Evolutionary conservation across 805 yeast species (phyloP).

Genomic region (Candida ficus): DNA sequence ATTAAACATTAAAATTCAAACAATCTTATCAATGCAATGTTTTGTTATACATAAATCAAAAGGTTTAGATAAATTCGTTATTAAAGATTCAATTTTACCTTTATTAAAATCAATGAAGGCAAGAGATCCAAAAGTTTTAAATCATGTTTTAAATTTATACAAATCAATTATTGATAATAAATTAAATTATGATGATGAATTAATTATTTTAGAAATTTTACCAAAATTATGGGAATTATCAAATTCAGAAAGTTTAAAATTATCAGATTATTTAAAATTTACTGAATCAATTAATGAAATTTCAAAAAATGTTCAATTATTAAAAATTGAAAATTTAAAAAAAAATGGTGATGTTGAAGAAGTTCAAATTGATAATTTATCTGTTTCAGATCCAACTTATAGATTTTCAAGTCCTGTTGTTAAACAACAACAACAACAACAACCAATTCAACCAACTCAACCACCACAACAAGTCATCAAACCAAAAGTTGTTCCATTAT

Average conservation of each 20-base stretch:
- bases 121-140: conserved; percentile 60
- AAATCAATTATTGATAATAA: conserved; percentile 27
- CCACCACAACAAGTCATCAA: conserved; percentile 2
- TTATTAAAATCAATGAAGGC: conserved; percentile 71
- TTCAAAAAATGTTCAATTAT: conserved; percentile 38
- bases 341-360: conserved; percentile 10
- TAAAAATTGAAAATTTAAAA: conserved; percentile 22
- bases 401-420: no score
- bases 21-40: conserved; percentile 54
- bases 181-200: conserved; percentile 31
- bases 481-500: conserved; percentile 18
- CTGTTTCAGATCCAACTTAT: no score
- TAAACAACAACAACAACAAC: conserved; percentile 1
- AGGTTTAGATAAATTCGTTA: conserved; percentile 63
- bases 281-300: conserved; percentile 36
- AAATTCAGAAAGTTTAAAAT: conserved; percentile 38
- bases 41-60: conserved; percentile 46
- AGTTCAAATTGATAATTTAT: not conserved
- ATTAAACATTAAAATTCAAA: conserved; percentile 66
- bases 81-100: conserved; percentile 79
- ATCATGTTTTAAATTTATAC: conserved; percentile 42
- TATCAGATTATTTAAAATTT: conserved; percentile 36
- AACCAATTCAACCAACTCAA: conserved; percentile 4
- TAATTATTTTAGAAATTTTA: conserved; percentile 45
- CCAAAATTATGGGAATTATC: conserved; percentile 50